These are phyloP conservation scores for Mycena floridula DNA, from an alignment of 768 basidiomycete species.

Conservation along the genomic window DNA sequence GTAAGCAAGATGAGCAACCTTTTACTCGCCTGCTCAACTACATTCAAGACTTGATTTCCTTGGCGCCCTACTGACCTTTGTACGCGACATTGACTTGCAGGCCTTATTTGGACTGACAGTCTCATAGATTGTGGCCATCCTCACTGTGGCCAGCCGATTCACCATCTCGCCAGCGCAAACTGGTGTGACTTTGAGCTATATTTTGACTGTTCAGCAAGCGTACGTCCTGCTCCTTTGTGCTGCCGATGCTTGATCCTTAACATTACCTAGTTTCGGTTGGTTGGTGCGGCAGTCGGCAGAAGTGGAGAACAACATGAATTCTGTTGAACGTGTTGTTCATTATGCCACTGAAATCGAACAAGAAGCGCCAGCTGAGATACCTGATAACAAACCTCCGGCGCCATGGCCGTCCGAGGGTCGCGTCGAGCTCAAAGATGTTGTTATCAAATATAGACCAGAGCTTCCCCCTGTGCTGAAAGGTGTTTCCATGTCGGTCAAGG, in stretches of 20 bases:
- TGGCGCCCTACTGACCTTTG: constrained; percentile 64
- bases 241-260: constrained; percentile 1
- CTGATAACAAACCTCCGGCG: constrained; percentile 49
- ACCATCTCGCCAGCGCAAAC: constrained; percentile 76
- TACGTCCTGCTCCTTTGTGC: constrained; percentile 12
- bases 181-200: constrained; percentile 72
- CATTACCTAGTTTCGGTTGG: constrained; percentile 54
- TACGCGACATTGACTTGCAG: too few relatives aligned
- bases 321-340: constrained; percentile 79
- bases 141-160: constrained; percentile 70
- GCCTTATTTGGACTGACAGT: too few relatives aligned
- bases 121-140: constrained; percentile 73
- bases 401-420: constrained; percentile 74
- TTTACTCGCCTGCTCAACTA: too few relatives aligned
- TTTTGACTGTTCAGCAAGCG: constrained; percentile 72
- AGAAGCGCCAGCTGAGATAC: constrained; percentile 66
- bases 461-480: constrained; percentile 87
- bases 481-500: constrained; percentile 58
- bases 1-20: too few relatives aligned
- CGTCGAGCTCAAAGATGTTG: constrained; percentile 70
- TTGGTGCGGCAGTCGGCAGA: constrained; percentile 75
- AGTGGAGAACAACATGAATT: constrained; percentile 92
- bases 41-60: constrained; percentile 89
- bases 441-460: constrained; percentile 80
- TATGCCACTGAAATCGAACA: constrained; percentile 80